Evolutionary conservation across 2,329 filamentous ascomycete species (phyloP).

Genomic region (Madurella fahalii): DNA sequence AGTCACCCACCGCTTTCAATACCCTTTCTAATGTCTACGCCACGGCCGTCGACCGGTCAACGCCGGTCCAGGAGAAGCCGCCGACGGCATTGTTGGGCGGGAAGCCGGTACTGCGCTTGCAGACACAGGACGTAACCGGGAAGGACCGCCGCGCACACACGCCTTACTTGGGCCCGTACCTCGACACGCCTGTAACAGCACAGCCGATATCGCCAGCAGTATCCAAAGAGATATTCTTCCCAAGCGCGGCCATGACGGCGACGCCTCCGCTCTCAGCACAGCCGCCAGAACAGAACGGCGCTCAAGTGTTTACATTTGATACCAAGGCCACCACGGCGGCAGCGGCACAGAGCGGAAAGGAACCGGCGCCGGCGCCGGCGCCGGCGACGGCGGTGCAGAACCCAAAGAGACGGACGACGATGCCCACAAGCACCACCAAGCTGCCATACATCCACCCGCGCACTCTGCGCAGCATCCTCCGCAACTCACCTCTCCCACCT

Average conservation of each 20-base stretch:
- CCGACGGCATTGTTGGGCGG: slow-evolving; percentile 41
- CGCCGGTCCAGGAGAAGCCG: slow-evolving; percentile 45
- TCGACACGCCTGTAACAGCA: slow-evolving; percentile 52
- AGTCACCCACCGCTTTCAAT: slow-evolving; percentile 61
- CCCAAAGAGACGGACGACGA: slow-evolving; percentile 36
- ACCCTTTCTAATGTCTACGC: slow-evolving; percentile 63
- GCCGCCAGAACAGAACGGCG: slow-evolving; percentile 40
- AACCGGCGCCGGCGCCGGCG: too few species aligned
- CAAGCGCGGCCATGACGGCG: slow-evolving; percentile 54
- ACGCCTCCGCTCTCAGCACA: slow-evolving; percentile 56
- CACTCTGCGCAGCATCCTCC: slow-evolving; percentile 59
- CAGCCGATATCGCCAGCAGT: slow-evolving; percentile 46
- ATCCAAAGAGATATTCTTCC: slow-evolving; percentile 44
- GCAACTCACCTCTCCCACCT: slow-evolving; percentile 61
- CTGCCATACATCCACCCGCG: slow-evolving; percentile 57
- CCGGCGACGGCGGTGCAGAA: slow-evolving; percentile 34
- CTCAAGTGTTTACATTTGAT: slow-evolving; percentile 45
- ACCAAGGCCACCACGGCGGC: slow-evolving; percentile 4
- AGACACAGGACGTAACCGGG: slow-evolving; percentile 33
- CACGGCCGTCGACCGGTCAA: slow-evolving; percentile 57
- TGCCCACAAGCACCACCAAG: slow-evolving; percentile 30
- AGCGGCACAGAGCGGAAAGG: background rate
- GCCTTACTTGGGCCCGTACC: slow-evolving; percentile 44
- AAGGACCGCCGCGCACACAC: slow-evolving; percentile 37
- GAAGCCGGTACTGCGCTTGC: slow-evolving; percentile 35